Evolutionary conservation across 345 rosid species (phyloP), one percentile per base, ranked within the genome.

Genomic region (Geranium brycei): DNA sequence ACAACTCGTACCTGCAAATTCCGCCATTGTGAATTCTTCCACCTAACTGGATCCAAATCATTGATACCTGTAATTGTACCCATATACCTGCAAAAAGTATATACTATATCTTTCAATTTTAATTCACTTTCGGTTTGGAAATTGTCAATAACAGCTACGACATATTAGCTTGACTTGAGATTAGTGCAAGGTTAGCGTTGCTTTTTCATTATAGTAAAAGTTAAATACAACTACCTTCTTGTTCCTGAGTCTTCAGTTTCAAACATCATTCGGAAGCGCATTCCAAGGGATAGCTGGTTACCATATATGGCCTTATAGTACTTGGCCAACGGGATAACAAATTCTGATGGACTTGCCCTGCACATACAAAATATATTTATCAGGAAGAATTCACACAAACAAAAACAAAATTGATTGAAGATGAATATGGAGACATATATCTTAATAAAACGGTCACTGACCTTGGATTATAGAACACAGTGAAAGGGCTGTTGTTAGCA

Each of bases 21-120:
- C 56, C 91, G 82, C 95, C 96, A 89, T 66, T 87, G 96, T 7
- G 95, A 89, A 70, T 78, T 82, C 75, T 85, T 87, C 96, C 95
- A 89, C 71, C 95, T 72, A 51, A 82, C 77, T 62, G 91, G 84
- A 71, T 85, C 95, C 53, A 89, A 78, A 75, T 89, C 96, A 75
- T 80, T 79, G 56, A 82, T 75, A 61, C 95, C 88, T 0, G 86
- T 89, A 62, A 89, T 73, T 62, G 95, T 87, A 17, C 96, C 95
- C 96, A 87, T 87, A 69, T 85, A 87, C 73, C 96, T 89, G 62
- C 80, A 79, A 40, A 73, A 71, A 51, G 51, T 57, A 71, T 58
- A 17, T 1, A 17, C 7, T 58, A n/a, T 14, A 58, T 3, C 19
- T 58, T n/a, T n/a, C 3, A 18, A 58, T 30, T 17, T 58, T 7